Percentiles rank a stretch among this genome's conserved stretches.
Evolutionary conservation across 139 green algal genomes (phyloP).

Genomic region (Coccomyxa sp.): DNA sequence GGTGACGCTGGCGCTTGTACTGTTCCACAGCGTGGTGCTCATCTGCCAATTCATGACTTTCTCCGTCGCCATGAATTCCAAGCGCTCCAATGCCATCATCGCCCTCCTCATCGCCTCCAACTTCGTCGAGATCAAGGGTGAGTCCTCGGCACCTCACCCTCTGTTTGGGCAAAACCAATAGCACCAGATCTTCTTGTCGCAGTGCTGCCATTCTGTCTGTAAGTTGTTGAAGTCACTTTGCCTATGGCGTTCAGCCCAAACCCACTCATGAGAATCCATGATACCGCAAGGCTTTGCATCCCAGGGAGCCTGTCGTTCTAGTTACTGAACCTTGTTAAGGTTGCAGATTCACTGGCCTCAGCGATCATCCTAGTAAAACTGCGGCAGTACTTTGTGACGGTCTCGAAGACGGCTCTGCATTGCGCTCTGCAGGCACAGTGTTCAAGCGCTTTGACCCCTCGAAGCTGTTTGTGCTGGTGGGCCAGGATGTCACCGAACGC

Average conservation of each 20-base stretch:
- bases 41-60: constrained; percentile 76
- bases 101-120: constrained; percentile 85
- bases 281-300: too few relatives aligned
- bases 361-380: too few relatives aligned
- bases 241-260: too few relatives aligned
- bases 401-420: neutral
- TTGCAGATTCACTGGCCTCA: too few relatives aligned
- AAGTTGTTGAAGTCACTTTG: too few relatives aligned
- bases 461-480: constrained; percentile 58
- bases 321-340: too few relatives aligned
- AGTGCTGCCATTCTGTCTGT: too few relatives aligned
- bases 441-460: constrained; percentile 64
- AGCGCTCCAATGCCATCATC: constrained; percentile 64
- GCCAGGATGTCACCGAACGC: constrained; percentile 81
- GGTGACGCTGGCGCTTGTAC: constrained; percentile 44
- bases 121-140: constrained; percentile 88
- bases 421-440: constrained; percentile 45
- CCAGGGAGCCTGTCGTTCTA: too few relatives aligned
- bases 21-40: constrained; percentile 56
- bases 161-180: too few relatives aligned
- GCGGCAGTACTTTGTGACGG: too few relatives aligned
- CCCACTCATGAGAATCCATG: too few relatives aligned
- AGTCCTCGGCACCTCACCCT: neutral
- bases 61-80: constrained; percentile 77
- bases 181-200: too few relatives aligned